Evolutionary conservation across 2,329 filamentous ascomycete genomes (phyloP), one percentile per base, ranked within the genome.

Genomic region (Thermothelomyces thermophilus): DNA sequence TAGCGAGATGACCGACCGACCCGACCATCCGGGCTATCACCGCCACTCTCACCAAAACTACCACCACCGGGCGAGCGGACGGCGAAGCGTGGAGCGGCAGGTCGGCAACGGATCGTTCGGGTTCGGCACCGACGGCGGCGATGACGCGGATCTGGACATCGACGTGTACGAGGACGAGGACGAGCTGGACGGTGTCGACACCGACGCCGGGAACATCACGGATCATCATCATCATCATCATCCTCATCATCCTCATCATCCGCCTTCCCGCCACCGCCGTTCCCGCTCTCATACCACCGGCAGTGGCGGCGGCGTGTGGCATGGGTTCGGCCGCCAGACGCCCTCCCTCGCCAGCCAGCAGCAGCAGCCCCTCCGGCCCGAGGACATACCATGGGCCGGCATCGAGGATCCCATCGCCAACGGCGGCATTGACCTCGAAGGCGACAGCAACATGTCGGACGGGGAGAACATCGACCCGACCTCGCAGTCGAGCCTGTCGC

Each of bases 301-400:
- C 22, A 20, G 37, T 16, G 22, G 34, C 39, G 20, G 36, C 6
- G 22, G 40, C 11, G 41, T 26, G 5, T 52, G 51, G 51, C 43
- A 50, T 19, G 49, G 51, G 3, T 44, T 56, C 39, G 50, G 35
- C 13, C 49, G 46, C 20, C 31, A 41, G 5, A 20, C 20, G 11
- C 37, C 17, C 22, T 11, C 42, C 3, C 31, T 3, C 46, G 36
- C 2, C 46, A 43, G 14, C 50, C 42, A 46, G 3, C 33, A 34
- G 3, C 50, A 53, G 5, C 43, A 48, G 14, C 46, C 43, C 8
- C 19, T 48, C 13, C 62, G 50, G 20, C 75, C 75, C 1, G 76
- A 80, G 58, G 79, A 82, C 52, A 73, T 80, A 52, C 71, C 72
- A 2, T 79, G 77, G 75, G 74, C 71, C 0, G 78, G 78, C 8